Evolutionary conservation across 495 filamentous ascomycete species (phyloP).

Genomic region (Penicillium egyptiacum): DNA sequence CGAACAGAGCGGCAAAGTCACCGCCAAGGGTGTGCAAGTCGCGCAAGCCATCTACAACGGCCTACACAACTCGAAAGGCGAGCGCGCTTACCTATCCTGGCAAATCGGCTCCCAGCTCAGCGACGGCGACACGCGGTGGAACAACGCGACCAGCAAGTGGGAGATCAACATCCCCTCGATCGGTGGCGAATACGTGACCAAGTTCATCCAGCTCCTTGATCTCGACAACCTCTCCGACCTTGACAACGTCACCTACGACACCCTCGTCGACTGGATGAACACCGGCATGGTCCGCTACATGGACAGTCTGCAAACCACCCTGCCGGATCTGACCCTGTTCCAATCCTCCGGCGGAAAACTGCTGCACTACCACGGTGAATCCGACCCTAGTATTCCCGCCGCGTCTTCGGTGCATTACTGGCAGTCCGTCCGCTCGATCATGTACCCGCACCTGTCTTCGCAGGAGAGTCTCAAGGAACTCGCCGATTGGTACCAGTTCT

Average conservation of each 20-base stretch:
- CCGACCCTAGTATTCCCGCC: slow-evolving; percentile 48
- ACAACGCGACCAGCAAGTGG: slow-evolving; percentile 22
- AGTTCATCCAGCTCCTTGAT: slow-evolving; percentile 29
- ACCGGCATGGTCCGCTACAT: slow-evolving; percentile 30
- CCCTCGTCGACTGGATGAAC: slow-evolving; percentile 48
- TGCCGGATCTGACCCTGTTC: slow-evolving; percentile 47
- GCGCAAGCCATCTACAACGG: slow-evolving; percentile 37
- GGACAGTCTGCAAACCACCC: slow-evolving; percentile 34
- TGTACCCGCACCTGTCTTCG: slow-evolving; percentile 45
- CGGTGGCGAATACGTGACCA: slow-evolving; percentile 30
- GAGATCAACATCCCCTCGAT: slow-evolving; percentile 24
- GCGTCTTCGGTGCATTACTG: slow-evolving; percentile 49
- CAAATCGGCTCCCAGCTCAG: slow-evolving; percentile 31
- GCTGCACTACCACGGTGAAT: slow-evolving; percentile 53
- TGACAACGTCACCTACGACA: slow-evolving; percentile 49
- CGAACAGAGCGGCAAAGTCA: slow-evolving; percentile 34
- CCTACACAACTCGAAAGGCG: slow-evolving; percentile 32
- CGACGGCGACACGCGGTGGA: slow-evolving; percentile 30
- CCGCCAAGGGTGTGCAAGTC: slow-evolving; percentile 29
- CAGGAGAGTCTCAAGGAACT: slow-evolving; percentile 39
- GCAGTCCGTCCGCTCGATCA: slow-evolving; percentile 50
- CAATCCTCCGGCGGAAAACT: slow-evolving; percentile 51
- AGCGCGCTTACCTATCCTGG: slow-evolving; percentile 37
- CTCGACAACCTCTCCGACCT: slow-evolving; percentile 33
- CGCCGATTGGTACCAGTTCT: slow-evolving; percentile 53